Base-by-base conservation (phyloP, 805 yeast genomes). In the Jamesozyma piceae region DNA sequence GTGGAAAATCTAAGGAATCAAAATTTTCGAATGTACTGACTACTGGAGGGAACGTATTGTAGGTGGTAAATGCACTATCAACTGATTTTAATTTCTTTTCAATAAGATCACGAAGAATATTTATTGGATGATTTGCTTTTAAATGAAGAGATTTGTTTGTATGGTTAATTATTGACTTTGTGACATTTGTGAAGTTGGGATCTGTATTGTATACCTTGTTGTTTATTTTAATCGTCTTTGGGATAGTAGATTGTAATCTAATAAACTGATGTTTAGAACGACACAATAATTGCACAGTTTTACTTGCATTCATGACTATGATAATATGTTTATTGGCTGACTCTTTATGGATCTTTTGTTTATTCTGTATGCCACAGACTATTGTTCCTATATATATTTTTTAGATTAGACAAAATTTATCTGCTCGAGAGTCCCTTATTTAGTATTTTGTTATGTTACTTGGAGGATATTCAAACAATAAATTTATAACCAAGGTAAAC, bases 1-100 rank as follows among this genome's bases (percentile, higher is more conserved):
- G 54, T 1, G 97, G 95, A 62, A 92, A 90, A 0, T 95, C 97
- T 30, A 92, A 71, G 1, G 82, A 84, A 60, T 92, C 98, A 57
- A 92, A 92, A 60, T 92, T 92, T 55, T 90, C 85, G 55, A 68
- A 75, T 1, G 77, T 82, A 2, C 89, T 71, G 1, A 92, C 98
- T 1, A 77, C 83, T 0, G 98, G 96, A 46, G 73, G 70, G 64
- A 88, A 86, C 44, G 84, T 74, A 57, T 82, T 84, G 64, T 80
- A 87, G 15, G 52, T 46, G 3, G 39, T 39, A 51, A 79, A 78
- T 0, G 95, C 82, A 58, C 80, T 79, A 2, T 88, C 95, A 37
- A 81, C 63, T 0, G 74, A 75, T 17, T 68, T 52, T 58, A 92
- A 77, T 46, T 80, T 77, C 15, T 60, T 63, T 58, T 89, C 95